Evolutionary conservation across 106 monocot genomes (phyloP), one percentile per base, ranked within the genome.

Genomic region (Phalaenopsis equestris): DNA sequence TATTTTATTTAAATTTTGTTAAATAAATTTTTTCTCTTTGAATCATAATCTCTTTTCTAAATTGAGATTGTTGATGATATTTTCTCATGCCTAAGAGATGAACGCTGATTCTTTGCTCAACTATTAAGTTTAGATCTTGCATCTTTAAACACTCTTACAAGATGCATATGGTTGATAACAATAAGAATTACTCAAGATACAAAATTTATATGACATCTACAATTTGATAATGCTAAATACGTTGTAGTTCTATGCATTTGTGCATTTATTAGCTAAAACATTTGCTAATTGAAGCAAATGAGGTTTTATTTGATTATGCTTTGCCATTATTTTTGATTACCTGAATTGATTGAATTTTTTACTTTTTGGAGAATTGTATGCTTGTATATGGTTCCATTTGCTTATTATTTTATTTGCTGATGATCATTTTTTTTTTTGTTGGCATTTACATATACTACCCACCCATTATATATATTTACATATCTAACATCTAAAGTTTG

Each of bases 51-150:
- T 58, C 3, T 58, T 19, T n/a, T 6, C 38, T 24, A 1, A 37
- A 68, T 68, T 68, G 68, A 18, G 68, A 24, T 68, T 68, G 68
- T 37, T 68, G 68, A 10, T 68, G 68, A 68, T 68, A 37, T 37
- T 38, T 68, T 68, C 10, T 7, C 68, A 38, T 37, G 38, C 30
- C 23, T 17, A 36, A 8, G 68, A 37, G 36, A 68, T 11, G 12
- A 68, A 58, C 19, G n/a, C 17, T 58, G 16, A 19, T 58, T 18
- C 18, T 1, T 48, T 48, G 0, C 10, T 48, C 10, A 48, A 48
- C 48, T 9, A 0, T 48, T 48, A 48, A 6, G 7, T 48, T 48
- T 48, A 48, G 48, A 48, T 48, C 48, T 48, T 9, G 48, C 48
- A 48, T 48, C 8, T 45, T 48, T 9, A 48, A 1, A 48, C 48